These are phyloP conservation scores for Syncephalastrum monosporum DNA, from an alignment of 371 early-diverging fungal species.

Conservation along the genomic window DNA sequence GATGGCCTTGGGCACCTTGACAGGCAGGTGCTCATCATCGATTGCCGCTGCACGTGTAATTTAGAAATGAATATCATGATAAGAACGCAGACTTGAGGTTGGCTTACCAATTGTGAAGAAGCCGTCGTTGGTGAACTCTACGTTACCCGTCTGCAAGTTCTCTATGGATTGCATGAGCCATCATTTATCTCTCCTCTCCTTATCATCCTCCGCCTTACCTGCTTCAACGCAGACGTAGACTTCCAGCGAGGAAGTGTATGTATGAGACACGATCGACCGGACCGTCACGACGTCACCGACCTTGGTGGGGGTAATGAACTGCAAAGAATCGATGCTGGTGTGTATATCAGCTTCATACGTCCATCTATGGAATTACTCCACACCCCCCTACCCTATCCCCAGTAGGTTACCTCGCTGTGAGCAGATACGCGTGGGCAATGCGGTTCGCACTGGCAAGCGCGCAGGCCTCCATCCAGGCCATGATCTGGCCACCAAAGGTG, in stretches of 20 bases:
- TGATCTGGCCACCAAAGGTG: constrained; percentile 82
- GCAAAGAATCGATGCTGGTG: constrained; percentile 50
- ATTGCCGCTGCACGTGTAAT: constrained; percentile 32
- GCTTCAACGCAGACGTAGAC: constrained; percentile 63
- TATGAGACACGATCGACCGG: constrained; percentile 54
- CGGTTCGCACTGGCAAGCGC: constrained; percentile 67
- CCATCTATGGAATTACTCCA: too few species aligned
- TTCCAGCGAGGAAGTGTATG: constrained; percentile 60
- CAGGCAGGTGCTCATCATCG: constrained; percentile 41
- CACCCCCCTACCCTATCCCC: not conserved
- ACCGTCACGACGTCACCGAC: constrained; percentile 64
- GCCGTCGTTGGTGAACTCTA: constrained; percentile 60
- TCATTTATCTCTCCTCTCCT: not conserved
- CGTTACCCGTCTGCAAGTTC: constrained; percentile 56
- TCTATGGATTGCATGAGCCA: constrained; percentile 22
- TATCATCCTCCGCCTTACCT: constrained; percentile 19
- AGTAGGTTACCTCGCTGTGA: constrained; percentile 57
- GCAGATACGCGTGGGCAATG: constrained; percentile 51
- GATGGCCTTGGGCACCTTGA: constrained; percentile 40
- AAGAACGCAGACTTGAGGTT: constrained; percentile 8
- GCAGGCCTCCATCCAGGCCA: constrained; percentile 76
- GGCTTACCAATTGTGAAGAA: constrained; percentile 57
- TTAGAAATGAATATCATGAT: not conserved
- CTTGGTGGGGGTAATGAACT: constrained; percentile 52
- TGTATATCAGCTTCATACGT: not conserved